Evolutionary conservation across 2,329 filamentous ascomycete species (phyloP).

Genomic region (Penicillium sp.): DNA sequence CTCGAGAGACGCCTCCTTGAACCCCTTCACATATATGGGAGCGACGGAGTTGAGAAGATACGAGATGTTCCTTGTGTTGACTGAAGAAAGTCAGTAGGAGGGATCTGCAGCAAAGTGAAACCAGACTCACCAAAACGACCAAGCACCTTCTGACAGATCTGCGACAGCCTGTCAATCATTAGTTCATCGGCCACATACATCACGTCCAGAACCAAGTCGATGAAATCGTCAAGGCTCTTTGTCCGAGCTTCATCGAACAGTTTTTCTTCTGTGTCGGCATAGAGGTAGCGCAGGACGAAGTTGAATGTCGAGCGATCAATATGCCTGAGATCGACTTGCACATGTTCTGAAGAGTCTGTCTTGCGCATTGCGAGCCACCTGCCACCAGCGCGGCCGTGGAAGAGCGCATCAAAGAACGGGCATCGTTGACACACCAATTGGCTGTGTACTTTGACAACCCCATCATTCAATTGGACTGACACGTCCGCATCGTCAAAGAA

Average conservation of each 20-base stretch:
- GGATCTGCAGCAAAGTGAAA: not conserved
- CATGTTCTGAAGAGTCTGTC: constrained; percentile 45
- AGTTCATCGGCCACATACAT: constrained; percentile 88
- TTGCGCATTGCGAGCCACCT: constrained; percentile 75
- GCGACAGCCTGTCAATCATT: constrained; percentile 87
- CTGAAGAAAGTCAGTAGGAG: not conserved
- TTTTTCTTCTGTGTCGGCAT: constrained; percentile 75
- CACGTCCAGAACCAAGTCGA: constrained; percentile 86
- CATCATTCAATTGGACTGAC: constrained; percentile 72
- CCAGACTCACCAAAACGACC: constrained; percentile 61
- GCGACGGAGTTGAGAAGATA: constrained; percentile 81
- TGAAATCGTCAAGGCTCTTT: constrained; percentile 73
- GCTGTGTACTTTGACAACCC: constrained; percentile 69
- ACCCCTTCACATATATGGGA: constrained; percentile 75
- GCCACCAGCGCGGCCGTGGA: constrained; percentile 80
- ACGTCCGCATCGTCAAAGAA: constrained; percentile 82
- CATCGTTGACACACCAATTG: constrained; percentile 76
- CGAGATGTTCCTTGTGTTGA: constrained; percentile 82
- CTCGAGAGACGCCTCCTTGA: constrained; percentile 83
- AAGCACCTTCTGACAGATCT: constrained; percentile 81
- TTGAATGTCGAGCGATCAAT: constrained; percentile 70
- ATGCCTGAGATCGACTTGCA: constrained; percentile 79
- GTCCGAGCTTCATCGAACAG: constrained; percentile 75
- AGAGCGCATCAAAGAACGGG: constrained; percentile 88
- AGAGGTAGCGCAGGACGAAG: constrained; percentile 76